Base-by-base conservation (phyloP, 2,329 filamentous ascomycete species). In the Colletotrichum graminicola region DNA sequence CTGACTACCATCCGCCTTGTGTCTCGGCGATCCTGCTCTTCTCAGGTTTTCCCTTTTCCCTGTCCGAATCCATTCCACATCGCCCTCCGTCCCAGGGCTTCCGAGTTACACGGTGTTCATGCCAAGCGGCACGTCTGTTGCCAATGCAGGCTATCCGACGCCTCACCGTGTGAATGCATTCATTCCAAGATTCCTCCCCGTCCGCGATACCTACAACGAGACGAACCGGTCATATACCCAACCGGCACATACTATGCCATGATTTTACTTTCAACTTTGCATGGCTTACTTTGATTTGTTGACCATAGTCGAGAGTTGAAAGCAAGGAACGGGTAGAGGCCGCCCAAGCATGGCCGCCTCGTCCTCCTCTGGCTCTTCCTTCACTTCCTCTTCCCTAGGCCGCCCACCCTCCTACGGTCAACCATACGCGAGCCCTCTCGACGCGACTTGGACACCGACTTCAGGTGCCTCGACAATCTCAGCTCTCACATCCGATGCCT, bases 281-380 rank as follows among this genome's bases (percentile, higher is more conserved):
- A 29, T 41, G 41, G 29, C 32, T 32, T 29, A 39, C 52, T 39
- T 47, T 69, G 60, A 41, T 56, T 63, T 64, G 54, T 72, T 69
- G 69, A 72, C 54, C 47, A 56, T 54, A 29, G 36, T 21, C 41
- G 36, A 57, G 59, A 29, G 45, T 36, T 57, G 45, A 47, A 55
- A 59, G 18, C 60, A 47, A 54, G 14, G n/a, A 34, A 26, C 16
- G 23, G 59, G 43, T 32, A 18, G n/a, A 60, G 39, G 54, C 54
- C 34, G 52, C 67, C 57, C 75, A 77, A 79, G 77, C 76, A 84
- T 84, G 79, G 79, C 79, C 66, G 77, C 78, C 61, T 81, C 80
- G 18, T 85, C 82, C 64, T 86, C 85, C 34, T 86, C 82, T 71
- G 81, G 84, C 74, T 86, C 84, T 43, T 87, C 85, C 66, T 86